These are phyloP conservation scores for Esteya vermicola DNA, from an alignment of 2,329 filamentous ascomycete species.

Conservation along the genomic window DNA sequence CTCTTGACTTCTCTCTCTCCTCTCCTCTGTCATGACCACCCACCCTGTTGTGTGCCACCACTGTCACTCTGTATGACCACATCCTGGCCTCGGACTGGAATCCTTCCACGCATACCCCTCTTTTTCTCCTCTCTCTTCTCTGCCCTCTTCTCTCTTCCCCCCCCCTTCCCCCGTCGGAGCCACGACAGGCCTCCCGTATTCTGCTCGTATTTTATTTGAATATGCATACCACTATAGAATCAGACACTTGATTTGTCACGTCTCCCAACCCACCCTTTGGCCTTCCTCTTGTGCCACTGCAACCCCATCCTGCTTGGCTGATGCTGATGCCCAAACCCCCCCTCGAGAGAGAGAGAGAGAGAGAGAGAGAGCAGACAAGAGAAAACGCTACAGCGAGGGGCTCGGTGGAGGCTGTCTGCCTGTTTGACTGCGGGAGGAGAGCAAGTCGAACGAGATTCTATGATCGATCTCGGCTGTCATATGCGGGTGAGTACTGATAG, in stretches of 20 bases:
- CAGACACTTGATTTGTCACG: no score
- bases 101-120: background rate
- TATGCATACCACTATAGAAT: no score
- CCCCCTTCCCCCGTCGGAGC: no score
- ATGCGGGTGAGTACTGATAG: constrained; percentile 4
- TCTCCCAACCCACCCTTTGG: no score
- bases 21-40: background rate
- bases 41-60: background rate
- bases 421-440: no score
- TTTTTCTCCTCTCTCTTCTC: background rate
- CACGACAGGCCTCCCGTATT: no score
- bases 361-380: background rate
- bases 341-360: no score
- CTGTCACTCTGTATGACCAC: background rate
- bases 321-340: background rate
- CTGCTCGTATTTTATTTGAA: no score
- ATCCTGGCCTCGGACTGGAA: no score
- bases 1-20: background rate
- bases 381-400: background rate
- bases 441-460: background rate
- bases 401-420: no score
- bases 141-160: no score
- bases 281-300: background rate
- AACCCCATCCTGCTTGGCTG: background rate
- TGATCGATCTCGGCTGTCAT: constrained; percentile 1